Evolutionary conservation across 192 early-diverging fungal species (phyloP), one percentile per base, ranked within the genome.

Genomic region (Gigaspora rosea): DNA sequence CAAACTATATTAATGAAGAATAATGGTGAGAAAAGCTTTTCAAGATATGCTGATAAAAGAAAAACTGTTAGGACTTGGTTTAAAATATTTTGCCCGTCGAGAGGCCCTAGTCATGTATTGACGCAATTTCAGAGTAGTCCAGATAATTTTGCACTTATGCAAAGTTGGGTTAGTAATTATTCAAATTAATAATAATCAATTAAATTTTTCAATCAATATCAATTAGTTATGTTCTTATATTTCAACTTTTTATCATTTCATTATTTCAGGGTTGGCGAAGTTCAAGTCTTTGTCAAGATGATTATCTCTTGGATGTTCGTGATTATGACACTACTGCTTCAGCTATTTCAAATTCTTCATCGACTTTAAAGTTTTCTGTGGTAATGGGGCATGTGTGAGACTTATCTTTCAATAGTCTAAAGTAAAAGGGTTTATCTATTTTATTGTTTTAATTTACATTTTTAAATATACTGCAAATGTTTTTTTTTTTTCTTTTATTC

Each of bases 111-210:
- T 33, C 86, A 89, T 71, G 78, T 75, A 4, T 76, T 89, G 49
- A 87, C 82, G 1, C 77, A 86, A 52, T 89, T 87, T 48, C 86
- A 89, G 73, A 87, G 86, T 46, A 80, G 82, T 66, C 88, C 88
- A 12, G 88, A 89, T 70, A 78, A 87, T 59, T 89, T 89, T 73
- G 65, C 80, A 13, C 15, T 85, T 7, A 75, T 82, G 62, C 88
- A 89, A 51, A 86, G 86, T 58, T 89, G 88, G 88, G 88, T 89
- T 81, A 62, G 81, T 66, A 20, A 46, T 62, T 33, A 7, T 12
- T 22, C 20, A 27, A 27, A 27, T 27, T 8, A 33, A 66, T 8
- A 33, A 66, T 12, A 20, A 41, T 64, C 48, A 48, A 64, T 33
- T 78, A 50, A 48, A 64, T 33, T 78, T 32, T 32, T 69, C 15